A percentile compares a stretch with the other conserved stretches of the same genome.
Evolutionary conservation across 148 eudicot species (phyloP).

Genomic region (Amaranthus cruentus): DNA sequence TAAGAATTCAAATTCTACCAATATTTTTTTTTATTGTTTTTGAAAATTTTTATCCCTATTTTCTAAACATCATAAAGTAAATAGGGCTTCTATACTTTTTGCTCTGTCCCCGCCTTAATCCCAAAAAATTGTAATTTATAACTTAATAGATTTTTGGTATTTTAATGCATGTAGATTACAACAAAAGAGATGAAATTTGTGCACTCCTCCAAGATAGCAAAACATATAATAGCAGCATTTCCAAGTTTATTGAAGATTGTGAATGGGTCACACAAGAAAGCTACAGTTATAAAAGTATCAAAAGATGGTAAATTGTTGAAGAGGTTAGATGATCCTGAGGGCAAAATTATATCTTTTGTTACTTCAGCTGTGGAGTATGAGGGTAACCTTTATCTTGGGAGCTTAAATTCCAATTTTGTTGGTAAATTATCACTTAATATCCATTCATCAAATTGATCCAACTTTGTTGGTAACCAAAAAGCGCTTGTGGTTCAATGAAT

Average conservation of each 20-base stretch:
- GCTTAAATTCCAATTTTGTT: slow-evolving; percentile 50
- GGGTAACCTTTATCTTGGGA: slow-evolving; percentile 68
- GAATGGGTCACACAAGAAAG: slow-evolving; percentile 30
- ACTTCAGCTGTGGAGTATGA: slow-evolving; percentile 74
- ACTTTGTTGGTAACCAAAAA: too few species aligned
- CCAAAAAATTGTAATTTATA: neutral
- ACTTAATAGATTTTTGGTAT: neutral
- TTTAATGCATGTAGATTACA: slow-evolving; percentile 31
- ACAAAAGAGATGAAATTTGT: slow-evolving; percentile 32
- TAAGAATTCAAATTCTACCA: too few species aligned
- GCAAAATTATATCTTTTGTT: slow-evolving; percentile 55
- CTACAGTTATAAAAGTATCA: slow-evolving; percentile 57
- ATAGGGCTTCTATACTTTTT: neutral
- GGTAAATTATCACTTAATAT: slow-evolving; percentile 43
- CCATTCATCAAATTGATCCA: neutral
- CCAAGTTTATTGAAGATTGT: slow-evolving; percentile 27
- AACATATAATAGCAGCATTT: slow-evolving; percentile 46
- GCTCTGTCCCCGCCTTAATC: neutral
- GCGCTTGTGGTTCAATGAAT: too few species aligned
- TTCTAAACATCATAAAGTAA: neutral
- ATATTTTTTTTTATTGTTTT: too few species aligned
- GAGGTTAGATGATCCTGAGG: slow-evolving; percentile 55
- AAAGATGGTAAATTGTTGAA: slow-evolving; percentile 48
- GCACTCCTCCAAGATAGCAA: slow-evolving; percentile 41
- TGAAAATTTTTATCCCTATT: too few species aligned